phyloP scores from a whole-genome alignment of 768 basidiomycete genomes.

The Omphalotus guepiniiformis region DNA sequence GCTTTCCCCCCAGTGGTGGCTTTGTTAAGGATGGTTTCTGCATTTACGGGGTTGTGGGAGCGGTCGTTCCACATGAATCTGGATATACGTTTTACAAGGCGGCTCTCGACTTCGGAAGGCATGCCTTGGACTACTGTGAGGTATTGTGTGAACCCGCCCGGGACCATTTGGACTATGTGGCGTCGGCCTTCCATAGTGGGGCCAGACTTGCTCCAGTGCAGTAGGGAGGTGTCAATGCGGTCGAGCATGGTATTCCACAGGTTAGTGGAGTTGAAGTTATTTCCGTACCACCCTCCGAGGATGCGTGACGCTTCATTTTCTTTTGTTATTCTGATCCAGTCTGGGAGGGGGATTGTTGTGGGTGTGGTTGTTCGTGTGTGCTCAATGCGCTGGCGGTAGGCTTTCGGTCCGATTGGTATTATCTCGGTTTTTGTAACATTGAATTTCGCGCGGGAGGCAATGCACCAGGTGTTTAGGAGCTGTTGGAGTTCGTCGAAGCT shows the following conservation, averaged over 20 bases:
- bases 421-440: constrained; percentile 22
- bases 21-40: too few species aligned
- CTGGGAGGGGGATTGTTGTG: background rate
- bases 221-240: constrained; percentile 12
- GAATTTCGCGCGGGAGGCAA: constrained; percentile 13
- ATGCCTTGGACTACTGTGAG: constrained; percentile 25
- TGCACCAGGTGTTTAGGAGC: constrained; percentile 13
- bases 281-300: constrained; percentile 21
- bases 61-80: constrained; percentile 17
- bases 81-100: constrained; percentile 11
- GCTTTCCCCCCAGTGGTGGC: too few species aligned
- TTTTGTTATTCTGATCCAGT: constrained; percentile 7
- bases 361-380: constrained; percentile 1
- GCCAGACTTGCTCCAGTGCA: constrained; percentile 8
- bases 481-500: constrained; percentile 5
- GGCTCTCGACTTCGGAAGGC: constrained; percentile 14
- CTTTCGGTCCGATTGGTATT: constrained; percentile 13
- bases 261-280: constrained; percentile 9
- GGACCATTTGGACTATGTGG: constrained; percentile 14
- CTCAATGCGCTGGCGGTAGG: background rate
- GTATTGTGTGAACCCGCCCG: constrained; percentile 25
- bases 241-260: constrained; percentile 15
- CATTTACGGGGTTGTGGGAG: background rate
- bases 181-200: constrained; percentile 16
- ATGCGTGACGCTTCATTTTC: constrained; percentile 14